Evolutionary conservation across 2,329 filamentous ascomycete species (phyloP).

Genomic region (Blastomyces silverae): DNA sequence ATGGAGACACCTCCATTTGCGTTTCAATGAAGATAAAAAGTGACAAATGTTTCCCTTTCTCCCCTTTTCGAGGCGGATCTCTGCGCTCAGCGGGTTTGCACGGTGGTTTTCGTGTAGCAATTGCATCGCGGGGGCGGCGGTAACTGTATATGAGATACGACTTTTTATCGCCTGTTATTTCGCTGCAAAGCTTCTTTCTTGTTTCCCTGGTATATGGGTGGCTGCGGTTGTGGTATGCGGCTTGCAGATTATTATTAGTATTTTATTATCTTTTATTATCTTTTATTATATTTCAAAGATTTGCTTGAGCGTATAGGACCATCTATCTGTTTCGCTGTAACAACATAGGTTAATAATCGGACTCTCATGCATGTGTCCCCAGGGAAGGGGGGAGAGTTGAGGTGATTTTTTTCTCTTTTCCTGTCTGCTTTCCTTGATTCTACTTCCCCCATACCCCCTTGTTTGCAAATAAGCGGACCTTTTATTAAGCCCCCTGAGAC

Average conservation of each 20-base stretch:
- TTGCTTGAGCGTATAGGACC: neutral
- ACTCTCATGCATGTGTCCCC: neutral
- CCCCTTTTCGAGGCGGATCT: neutral
- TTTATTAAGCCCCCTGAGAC: neutral
- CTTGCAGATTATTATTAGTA: too few relatives aligned
- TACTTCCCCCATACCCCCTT: neutral
- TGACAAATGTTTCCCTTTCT: neutral
- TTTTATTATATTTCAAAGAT: neutral
- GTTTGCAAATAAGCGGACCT: neutral
- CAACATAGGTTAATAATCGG: neutral
- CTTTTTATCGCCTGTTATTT: neutral
- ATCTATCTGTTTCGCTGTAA: neutral
- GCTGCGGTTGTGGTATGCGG: neutral
- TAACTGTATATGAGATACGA: neutral
- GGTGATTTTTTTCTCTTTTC: too few relatives aligned
- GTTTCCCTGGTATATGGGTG: neutral
- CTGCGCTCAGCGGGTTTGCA: neutral
- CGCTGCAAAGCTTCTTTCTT: neutral
- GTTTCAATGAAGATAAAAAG: neutral
- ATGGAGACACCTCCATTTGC: neutral
- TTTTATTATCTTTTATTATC: neutral
- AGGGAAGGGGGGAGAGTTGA: neutral
- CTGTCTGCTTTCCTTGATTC: too few relatives aligned
- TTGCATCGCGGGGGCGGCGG: neutral
- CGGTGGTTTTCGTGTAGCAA: neutral